A percentile compares a stretch with the other conserved stretches of the same genome.
These are phyloP conservation scores for Yarrowia sp. DNA, from an alignment of 805 yeast species.

Conservation along the genomic window DNA sequence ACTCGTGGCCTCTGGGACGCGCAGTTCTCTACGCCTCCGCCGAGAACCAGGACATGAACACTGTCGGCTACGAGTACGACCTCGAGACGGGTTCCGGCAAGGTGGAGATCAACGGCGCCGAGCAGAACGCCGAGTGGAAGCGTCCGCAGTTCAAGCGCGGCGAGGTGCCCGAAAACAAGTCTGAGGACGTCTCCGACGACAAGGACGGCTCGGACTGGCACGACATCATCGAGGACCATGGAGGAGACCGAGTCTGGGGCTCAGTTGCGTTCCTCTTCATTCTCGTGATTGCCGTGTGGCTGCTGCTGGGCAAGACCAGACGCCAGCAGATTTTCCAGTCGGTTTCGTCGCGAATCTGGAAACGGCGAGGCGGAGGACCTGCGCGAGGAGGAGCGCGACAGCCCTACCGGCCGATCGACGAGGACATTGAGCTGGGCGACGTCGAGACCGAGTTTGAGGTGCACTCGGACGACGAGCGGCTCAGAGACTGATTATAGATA, in stretches of 20 bases:
- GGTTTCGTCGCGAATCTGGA: conserved; percentile 4
- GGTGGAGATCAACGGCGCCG: conserved; percentile 19
- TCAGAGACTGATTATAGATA: background rate
- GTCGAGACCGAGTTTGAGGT: conserved; percentile 22
- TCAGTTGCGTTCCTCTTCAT: conserved; percentile 21
- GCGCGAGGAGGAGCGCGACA: background rate
- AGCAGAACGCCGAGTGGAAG: conserved; percentile 15
- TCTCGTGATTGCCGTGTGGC: conserved; percentile 4
- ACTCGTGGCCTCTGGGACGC: conserved; percentile 94
- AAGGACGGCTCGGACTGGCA: conserved; percentile 11
- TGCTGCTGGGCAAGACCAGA: conserved; percentile 14
- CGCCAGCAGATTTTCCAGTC: conserved; percentile 11
- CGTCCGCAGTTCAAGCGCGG: conserved; percentile 15
- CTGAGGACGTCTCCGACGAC: background rate
- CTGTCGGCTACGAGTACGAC: conserved; percentile 3
- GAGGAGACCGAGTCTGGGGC: conserved; percentile 24
- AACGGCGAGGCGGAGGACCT: background rate
- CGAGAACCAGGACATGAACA: conserved; percentile 38
- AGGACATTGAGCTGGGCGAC: conserved; percentile 19
- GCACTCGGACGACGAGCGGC: conserved; percentile 12
- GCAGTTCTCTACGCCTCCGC: conserved; percentile 80
- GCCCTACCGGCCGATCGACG: conserved; percentile 8
- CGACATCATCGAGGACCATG: conserved; percentile 11
- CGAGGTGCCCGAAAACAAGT: background rate
- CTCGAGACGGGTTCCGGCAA: background rate